Conservation (phyloP, 1,284 basidiomycete genomes). For the Lentinula novae-zelandiae region DNA sequence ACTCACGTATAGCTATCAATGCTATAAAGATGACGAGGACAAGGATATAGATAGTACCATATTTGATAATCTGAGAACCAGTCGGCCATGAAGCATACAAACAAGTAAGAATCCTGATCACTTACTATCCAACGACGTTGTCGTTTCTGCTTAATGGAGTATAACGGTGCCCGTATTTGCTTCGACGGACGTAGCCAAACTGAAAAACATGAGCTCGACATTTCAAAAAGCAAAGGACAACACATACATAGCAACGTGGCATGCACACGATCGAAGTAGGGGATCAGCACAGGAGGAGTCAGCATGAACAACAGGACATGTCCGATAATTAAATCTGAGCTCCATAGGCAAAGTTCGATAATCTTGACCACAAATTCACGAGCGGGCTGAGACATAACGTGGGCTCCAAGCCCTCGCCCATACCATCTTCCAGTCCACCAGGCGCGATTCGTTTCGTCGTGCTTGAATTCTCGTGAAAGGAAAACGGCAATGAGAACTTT, state of each 20-base stretch:
- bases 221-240: slow-evolving; percentile 16
- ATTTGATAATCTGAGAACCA: slow-evolving; percentile 57
- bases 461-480: slow-evolving; percentile 94
- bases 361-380: slow-evolving; percentile 90
- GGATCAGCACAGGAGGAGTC: slow-evolving; percentile 68
- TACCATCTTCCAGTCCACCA: slow-evolving; percentile 99
- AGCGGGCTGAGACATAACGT: slow-evolving; percentile 85
- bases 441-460: slow-evolving; percentile 94
- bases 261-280: slow-evolving; percentile 74
- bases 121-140: slow-evolving; percentile 85
- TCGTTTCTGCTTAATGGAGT: slow-evolving; percentile 83
- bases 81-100: slow-evolving; percentile 11
- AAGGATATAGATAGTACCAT: slow-evolving; percentile 74
- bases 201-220: slow-evolving; percentile 26
- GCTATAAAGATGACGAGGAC: slow-evolving; percentile 75
- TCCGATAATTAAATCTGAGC: slow-evolving; percentile 68
- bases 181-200: slow-evolving; percentile 86
- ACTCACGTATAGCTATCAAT: slow-evolving; percentile 75
- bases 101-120: slow-evolving; percentile 12
- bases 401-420: slow-evolving; percentile 82
- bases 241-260: slow-evolving; percentile 71
- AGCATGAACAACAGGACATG: slow-evolving; percentile 74
- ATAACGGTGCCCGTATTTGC: slow-evolving; percentile 92
- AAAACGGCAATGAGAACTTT: slow-evolving; percentile 91
- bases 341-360: slow-evolving; percentile 78